Conservation (phyloP, 2,329 filamentous ascomycete species). For the Diplodia seriata region DNA sequence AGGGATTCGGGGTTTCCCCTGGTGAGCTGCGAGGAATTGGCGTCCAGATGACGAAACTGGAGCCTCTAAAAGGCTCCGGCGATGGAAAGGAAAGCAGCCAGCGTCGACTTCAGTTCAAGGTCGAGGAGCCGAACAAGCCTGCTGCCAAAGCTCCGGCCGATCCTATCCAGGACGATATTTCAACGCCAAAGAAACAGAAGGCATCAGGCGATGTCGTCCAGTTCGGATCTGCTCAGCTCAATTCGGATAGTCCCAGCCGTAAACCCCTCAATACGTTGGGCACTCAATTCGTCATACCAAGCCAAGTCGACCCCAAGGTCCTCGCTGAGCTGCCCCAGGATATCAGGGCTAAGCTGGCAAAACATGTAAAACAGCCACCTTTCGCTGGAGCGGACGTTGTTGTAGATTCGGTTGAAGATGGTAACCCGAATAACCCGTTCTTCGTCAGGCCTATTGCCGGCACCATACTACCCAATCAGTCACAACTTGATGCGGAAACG, state of each 20-base stretch:
- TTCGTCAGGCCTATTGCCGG: constrained; percentile 5
- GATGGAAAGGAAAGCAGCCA: constrained; percentile 76
- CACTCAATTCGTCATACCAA: constrained; percentile 90
- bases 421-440: constrained; percentile 6
- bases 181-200: constrained; percentile 48
- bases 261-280: constrained; percentile 79
- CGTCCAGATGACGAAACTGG: constrained; percentile 91
- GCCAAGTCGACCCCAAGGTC: constrained; percentile 80
- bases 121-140: constrained; percentile 42
- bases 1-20: constrained; percentile 81
- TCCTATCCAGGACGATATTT: constrained; percentile 56
- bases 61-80: constrained; percentile 70
- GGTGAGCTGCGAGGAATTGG: constrained; percentile 93
- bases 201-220: constrained; percentile 44
- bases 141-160: constrained; percentile 43
- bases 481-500: constrained; percentile 84
- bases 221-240: constrained; percentile 48
- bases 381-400: constrained; percentile 1
- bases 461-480: constrained; percentile 60
- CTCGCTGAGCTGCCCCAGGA: constrained; percentile 83
- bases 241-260: constrained; percentile 59
- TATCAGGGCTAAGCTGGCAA: constrained; percentile 76
- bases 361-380: constrained; percentile 8
- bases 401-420: constrained; percentile 3
- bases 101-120: constrained; percentile 75